These are phyloP conservation scores for Pseudogymnoascus sp. DNA, from an alignment of 2,329 filamentous ascomycete genomes.

Conservation along the genomic window DNA sequence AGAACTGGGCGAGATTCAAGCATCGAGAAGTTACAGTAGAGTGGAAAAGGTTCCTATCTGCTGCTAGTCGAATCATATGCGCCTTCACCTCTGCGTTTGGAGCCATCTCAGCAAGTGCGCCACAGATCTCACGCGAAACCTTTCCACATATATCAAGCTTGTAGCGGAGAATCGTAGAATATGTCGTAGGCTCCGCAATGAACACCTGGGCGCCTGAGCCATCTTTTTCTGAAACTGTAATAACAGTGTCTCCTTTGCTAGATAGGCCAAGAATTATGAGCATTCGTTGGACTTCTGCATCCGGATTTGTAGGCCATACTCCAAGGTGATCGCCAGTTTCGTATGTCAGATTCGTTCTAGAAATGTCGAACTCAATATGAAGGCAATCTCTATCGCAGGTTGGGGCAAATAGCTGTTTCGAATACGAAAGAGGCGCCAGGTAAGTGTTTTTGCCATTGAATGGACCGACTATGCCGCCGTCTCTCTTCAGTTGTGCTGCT, in stretches of 20 bases:
- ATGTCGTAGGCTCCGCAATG: not conserved
- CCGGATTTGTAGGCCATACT: constrained; percentile 35
- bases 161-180: not conserved
- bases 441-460: constrained; percentile 10
- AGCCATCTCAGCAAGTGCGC: not conserved
- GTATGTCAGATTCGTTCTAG: constrained; percentile 26
- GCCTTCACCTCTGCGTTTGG: not conserved
- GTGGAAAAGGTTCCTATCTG: constrained; percentile 7
- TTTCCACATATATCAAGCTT: constrained; percentile 8
- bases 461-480: not conserved
- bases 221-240: not conserved
- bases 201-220: not conserved
- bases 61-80: not conserved
- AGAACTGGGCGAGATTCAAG: not conserved
- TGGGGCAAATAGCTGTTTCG: constrained; percentile 21
- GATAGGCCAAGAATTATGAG: constrained; percentile 26
- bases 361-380: constrained; percentile 35
- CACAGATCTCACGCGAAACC: not conserved
- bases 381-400: constrained; percentile 27
- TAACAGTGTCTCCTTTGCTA: constrained; percentile 9
- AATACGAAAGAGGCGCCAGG: constrained; percentile 14
- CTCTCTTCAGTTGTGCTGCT: not conserved
- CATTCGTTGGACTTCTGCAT: constrained; percentile 29
- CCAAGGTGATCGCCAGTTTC: constrained; percentile 36
- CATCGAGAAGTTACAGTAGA: not conserved